Evolutionary conservation across 495 filamentous ascomycete species (phyloP).

Genomic region (Penicillium parvum): DNA sequence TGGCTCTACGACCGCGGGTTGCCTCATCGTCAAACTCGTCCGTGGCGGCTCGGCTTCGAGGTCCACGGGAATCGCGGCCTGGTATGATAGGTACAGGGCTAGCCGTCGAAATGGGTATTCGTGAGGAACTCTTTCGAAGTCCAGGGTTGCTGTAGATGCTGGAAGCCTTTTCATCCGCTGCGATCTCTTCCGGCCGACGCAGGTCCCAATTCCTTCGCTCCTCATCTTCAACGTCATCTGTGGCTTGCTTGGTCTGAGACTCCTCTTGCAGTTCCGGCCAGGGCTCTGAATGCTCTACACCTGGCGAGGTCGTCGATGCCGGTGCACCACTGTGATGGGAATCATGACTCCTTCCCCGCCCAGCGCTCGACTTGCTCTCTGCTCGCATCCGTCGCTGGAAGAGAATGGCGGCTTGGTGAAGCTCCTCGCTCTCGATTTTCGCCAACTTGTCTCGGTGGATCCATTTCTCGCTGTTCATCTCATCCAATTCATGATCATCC

Average conservation of each 20-base stretch:
- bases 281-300: slow-evolving; percentile 30
- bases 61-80: slow-evolving; percentile 65
- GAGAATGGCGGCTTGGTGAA: slow-evolving; percentile 79
- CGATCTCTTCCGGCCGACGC: slow-evolving; percentile 74
- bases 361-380: slow-evolving; percentile 56
- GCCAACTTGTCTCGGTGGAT: slow-evolving; percentile 96
- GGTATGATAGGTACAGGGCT: slow-evolving; percentile 73
- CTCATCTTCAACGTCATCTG: slow-evolving; percentile 25
- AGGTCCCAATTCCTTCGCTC: slow-evolving; percentile 61
- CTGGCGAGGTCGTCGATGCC: slow-evolving; percentile 27
- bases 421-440: slow-evolving; percentile 85
- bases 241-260: slow-evolving; percentile 38
- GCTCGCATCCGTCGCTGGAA: slow-evolving; percentile 55
- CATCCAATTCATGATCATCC: slow-evolving; percentile 8
- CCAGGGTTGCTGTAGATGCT: slow-evolving; percentile 41
- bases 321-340: slow-evolving; percentile 28
- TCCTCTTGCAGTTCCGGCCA: slow-evolving; percentile 39
- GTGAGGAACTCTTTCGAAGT: slow-evolving; percentile 54
- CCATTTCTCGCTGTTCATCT: slow-evolving; percentile 58
- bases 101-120: slow-evolving; percentile 76
- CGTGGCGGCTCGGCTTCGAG: slow-evolving; percentile 52
- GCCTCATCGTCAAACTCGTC: slow-evolving; percentile 57
- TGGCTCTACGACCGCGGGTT: slow-evolving; percentile 60
- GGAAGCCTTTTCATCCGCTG: slow-evolving; percentile 52
- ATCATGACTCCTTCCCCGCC: slow-evolving; percentile 52